Conservation (phyloP, 1,139 yeast genomes). For the Debaryomyces sp. region DNA sequence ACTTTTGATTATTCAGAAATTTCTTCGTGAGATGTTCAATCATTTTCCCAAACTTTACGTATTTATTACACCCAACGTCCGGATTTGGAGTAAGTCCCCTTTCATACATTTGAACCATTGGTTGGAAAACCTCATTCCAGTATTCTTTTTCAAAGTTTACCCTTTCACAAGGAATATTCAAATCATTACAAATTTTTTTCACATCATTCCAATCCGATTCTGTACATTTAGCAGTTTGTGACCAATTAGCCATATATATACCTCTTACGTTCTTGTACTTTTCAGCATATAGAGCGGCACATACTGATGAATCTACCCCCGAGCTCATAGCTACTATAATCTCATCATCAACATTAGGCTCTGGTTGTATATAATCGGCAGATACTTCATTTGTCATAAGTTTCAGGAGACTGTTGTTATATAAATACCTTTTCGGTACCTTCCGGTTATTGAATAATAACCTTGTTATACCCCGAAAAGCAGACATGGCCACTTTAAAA, state of each 20-base stretch:
- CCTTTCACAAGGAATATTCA: slow-evolving; percentile 70
- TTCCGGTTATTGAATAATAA: neutral
- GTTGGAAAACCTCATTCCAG: slow-evolving; percentile 90
- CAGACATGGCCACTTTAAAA: neutral
- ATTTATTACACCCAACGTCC: slow-evolving; percentile 83
- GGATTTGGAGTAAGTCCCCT: slow-evolving; percentile 92
- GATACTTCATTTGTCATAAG: slow-evolving; percentile 3
- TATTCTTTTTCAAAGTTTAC: slow-evolving; percentile 88
- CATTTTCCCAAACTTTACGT: slow-evolving; percentile 84
- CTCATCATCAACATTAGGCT: slow-evolving; percentile 56
- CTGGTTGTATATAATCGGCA: slow-evolving; percentile 32
- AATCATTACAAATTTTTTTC: slow-evolving; percentile 56
- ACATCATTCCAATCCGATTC: slow-evolving; percentile 93
- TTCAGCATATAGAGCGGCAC: slow-evolving; percentile 70
- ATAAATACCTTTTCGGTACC: neutral
- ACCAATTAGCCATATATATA: slow-evolving; percentile 94
- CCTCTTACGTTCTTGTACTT: slow-evolving; percentile 65
- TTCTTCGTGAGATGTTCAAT: slow-evolving; percentile 51
- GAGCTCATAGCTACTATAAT: slow-evolving; percentile 92
- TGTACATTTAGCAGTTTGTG: slow-evolving; percentile 67
- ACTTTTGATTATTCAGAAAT: slow-evolving; percentile 31
- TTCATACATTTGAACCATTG: slow-evolving; percentile 77
- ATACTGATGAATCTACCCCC: slow-evolving; percentile 94
- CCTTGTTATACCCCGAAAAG: neutral
- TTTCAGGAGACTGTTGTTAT: neutral